phyloP scores from a whole-genome alignment of 2,329 filamentous ascomycete species.

The Massarina eburnea region DNA sequence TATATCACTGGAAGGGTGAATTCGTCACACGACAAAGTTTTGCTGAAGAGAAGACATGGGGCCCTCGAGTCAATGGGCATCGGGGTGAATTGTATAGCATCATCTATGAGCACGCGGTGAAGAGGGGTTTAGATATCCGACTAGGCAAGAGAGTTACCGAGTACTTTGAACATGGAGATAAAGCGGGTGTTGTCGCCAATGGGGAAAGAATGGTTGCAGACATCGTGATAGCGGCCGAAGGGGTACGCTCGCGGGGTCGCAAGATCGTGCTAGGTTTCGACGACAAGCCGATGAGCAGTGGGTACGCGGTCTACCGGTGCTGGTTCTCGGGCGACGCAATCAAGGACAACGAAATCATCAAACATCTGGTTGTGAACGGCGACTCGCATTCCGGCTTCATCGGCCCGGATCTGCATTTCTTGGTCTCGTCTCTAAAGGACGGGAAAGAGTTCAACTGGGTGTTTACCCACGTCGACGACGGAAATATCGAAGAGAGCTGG shows the following conservation, averaged over 20 bases:
- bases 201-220: slow-evolving; percentile 51
- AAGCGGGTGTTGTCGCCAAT: slow-evolving; percentile 55
- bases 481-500: slow-evolving; percentile 39
- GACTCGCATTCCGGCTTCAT: slow-evolving; percentile 38
- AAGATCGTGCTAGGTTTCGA: slow-evolving; percentile 56
- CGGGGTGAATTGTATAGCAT: slow-evolving; percentile 61
- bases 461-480: slow-evolving; percentile 43
- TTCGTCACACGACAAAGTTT: slow-evolving; percentile 60
- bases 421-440: slow-evolving; percentile 37
- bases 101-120: slow-evolving; percentile 57
- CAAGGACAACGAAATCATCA: slow-evolving; percentile 27
- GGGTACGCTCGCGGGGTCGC: slow-evolving; percentile 55
- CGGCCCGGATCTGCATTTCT: slow-evolving; percentile 40
- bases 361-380: slow-evolving; percentile 36
- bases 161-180: slow-evolving; percentile 57
- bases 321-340: slow-evolving; percentile 40
- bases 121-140: slow-evolving; percentile 57
- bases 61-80: slow-evolving; percentile 62
- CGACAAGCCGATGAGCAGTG: slow-evolving; percentile 55
- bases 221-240: slow-evolving; percentile 55
- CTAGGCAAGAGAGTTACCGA: slow-evolving; percentile 53
- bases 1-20: slow-evolving; percentile 63
- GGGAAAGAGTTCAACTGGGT: slow-evolving; percentile 42
- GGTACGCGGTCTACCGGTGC: slow-evolving; percentile 57
- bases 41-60: slow-evolving; percentile 38